phyloP scores from a whole-genome alignment of 139 green algal species.

The Tetradesmus obliquus region DNA sequence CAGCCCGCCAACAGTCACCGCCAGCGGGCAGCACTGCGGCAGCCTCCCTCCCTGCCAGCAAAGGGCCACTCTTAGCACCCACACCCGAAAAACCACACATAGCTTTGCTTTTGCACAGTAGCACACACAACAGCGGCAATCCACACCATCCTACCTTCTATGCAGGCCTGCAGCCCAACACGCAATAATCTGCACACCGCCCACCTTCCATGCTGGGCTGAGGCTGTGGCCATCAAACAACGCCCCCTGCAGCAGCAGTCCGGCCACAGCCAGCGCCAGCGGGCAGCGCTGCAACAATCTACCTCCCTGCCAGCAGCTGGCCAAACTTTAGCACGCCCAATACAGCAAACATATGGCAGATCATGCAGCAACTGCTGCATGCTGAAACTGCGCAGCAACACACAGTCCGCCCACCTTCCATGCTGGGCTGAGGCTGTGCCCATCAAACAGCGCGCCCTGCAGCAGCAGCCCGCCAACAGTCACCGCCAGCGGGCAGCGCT shows the following conservation, averaged over 20 bases:
- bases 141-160: too few species aligned
- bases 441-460: conserved; percentile 60
- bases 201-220: conserved; percentile 18
- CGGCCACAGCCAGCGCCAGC: conserved; percentile 44
- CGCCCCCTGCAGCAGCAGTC: conserved; percentile 60
- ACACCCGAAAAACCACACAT: too few species aligned
- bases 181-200: not conserved
- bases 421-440: conserved; percentile 26
- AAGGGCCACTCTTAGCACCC: too few species aligned
- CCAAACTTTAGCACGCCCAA: conserved; percentile 73
- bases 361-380: not conserved
- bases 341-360: not conserved
- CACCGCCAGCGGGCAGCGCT: not conserved
- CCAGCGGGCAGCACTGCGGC: not conserved
- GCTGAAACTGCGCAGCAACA: not conserved
- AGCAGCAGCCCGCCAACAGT: conserved; percentile 58
- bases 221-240: conserved; percentile 54
- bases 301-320: conserved; percentile 67
- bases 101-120: too few species aligned
- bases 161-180: not conserved
- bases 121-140: too few species aligned
- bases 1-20: conserved; percentile 54
- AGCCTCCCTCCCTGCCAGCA: conserved; percentile 40
- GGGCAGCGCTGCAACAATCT: conserved; percentile 18
- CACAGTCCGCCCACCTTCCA: conserved; percentile 20